Evolutionary conservation across 2,329 filamentous ascomycete genomes (phyloP).

Genomic region (Laburnicola sp.): DNA sequence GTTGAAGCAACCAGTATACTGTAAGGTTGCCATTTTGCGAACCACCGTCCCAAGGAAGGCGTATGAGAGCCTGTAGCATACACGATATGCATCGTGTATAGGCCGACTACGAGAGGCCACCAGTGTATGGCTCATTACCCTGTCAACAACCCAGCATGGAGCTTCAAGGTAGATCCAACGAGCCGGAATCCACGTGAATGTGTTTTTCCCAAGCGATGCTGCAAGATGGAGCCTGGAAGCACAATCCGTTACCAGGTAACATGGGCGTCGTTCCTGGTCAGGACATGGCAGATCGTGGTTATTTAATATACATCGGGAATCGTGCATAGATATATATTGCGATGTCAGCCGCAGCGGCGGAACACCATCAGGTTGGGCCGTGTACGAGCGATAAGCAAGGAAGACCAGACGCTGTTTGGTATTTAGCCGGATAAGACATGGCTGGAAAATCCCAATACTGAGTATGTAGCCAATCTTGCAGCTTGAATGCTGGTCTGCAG

Average conservation of each 20-base stretch:
- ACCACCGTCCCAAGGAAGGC: too few species aligned
- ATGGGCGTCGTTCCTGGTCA: constrained; percentile 9
- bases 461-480: too few species aligned
- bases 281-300: constrained; percentile 13
- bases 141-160: neutral
- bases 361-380: neutral
- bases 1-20: constrained; percentile 2
- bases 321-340: constrained; percentile 17
- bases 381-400: neutral
- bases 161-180: constrained; percentile 6
- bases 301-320: constrained; percentile 28
- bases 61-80: too few species aligned
- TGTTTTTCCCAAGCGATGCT: constrained; percentile 7
- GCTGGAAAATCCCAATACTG: too few species aligned
- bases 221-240: neutral
- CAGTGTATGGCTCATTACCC: too few species aligned
- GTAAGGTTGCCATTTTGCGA: neutral
- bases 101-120: too few species aligned
- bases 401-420: neutral
- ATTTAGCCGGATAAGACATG: constrained; percentile 38
- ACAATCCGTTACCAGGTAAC: neutral
- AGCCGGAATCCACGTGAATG: neutral
- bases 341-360: constrained; percentile 27
- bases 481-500: too few species aligned
- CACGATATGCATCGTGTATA: too few species aligned